These are phyloP conservation scores for Colletotrichum salicis DNA, from an alignment of 2,329 filamentous ascomycete genomes.

Conservation along the genomic window DNA sequence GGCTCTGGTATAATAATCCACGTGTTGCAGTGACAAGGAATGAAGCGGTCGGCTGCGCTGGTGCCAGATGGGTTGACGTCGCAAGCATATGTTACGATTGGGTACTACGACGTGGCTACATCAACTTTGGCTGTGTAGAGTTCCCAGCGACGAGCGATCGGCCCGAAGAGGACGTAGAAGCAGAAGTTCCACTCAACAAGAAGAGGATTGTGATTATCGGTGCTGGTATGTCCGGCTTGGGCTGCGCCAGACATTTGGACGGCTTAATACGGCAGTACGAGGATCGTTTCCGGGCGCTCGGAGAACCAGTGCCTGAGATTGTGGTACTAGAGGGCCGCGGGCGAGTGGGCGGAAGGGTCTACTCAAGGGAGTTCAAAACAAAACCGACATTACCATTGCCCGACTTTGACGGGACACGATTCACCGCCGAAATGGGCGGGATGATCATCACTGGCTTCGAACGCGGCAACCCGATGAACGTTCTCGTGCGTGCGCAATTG, in stretches of 20 bases:
- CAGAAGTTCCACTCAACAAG: constrained; percentile 45
- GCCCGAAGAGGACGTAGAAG: constrained; percentile 53
- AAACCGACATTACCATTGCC: constrained; percentile 63
- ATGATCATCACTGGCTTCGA: constrained; percentile 99
- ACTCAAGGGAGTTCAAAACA: constrained; percentile 78
- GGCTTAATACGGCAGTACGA: constrained; percentile 85
- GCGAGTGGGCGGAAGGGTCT: constrained; percentile 90
- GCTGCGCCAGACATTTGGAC: constrained; percentile 91
- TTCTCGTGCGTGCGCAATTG: constrained; percentile 89
- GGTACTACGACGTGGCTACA: constrained; percentile 90
- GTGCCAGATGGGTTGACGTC: constrained; percentile 87
- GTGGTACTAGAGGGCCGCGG: constrained; percentile 87
- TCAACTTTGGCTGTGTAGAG: constrained; percentile 94
- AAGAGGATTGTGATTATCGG: constrained; percentile 87
- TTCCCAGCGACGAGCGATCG: constrained; percentile 56
- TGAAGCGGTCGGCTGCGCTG: constrained; percentile 91
- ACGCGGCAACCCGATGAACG: constrained; percentile 91
- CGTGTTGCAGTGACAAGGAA: constrained; percentile 82
- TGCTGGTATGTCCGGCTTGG: constrained; percentile 92
- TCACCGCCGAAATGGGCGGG: constrained; percentile 95
- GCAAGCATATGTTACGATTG: constrained; percentile 92
- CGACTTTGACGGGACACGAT: constrained; percentile 67
- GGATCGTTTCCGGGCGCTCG: constrained; percentile 70
- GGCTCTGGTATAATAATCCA: constrained; percentile 89
- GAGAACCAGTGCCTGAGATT: constrained; percentile 77